Evolutionary conservation across 495 filamentous ascomycete genomes (phyloP), one percentile per base, ranked within the genome.

Genomic region (Chaetomidium leptoderma): DNA sequence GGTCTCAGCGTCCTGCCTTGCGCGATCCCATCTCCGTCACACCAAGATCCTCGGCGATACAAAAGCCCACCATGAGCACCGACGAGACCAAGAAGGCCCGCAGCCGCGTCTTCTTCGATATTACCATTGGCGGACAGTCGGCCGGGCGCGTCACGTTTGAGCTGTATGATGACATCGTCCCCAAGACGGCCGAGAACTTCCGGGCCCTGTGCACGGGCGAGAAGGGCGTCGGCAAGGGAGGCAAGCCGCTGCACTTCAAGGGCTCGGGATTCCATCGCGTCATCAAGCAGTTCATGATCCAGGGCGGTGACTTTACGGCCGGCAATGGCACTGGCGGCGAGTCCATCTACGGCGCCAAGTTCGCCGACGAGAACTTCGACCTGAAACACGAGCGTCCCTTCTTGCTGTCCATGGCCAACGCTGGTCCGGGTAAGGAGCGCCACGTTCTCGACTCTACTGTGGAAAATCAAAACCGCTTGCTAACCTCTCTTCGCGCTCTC

Each of bases 231-330:
- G 90, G 91, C 48, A 91, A 87, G 63, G 74, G 82, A 55, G 91
- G 91, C 70, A 92, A 95, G 76, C 88, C 86, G 37, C 79, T 99
- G 57, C 87, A 86, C 72, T 99, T 90, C 86, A 91, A 93, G 76
- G 90, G 87, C 67, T 92, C 88, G 53, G 70, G 58, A 58, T 99
- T 99, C 85, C 93, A 99, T 80, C 89, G 93, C 58, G 84, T 99
- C 64, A 99, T 99, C 78, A 95, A 95, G 73, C 74, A 86, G 59
- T 99, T 99, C 81, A 99, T 99, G 93, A 89, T 97, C 72, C 93
- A 99, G 77, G 93, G 93, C 66, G 93, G 93, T 75, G 93, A 99
- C 76, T 99, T 97, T 80, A 99, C 93, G 58, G 86, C 83, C 59
- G 85, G 85, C 71, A 92, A 99, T 71, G 90, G 93, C 53, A 97